A percentile compares a stretch with the other conserved stretches of the same genome.
phyloP scores from a whole-genome alignment of 305 asterid species.

The Nicotiana rustica region DNA sequence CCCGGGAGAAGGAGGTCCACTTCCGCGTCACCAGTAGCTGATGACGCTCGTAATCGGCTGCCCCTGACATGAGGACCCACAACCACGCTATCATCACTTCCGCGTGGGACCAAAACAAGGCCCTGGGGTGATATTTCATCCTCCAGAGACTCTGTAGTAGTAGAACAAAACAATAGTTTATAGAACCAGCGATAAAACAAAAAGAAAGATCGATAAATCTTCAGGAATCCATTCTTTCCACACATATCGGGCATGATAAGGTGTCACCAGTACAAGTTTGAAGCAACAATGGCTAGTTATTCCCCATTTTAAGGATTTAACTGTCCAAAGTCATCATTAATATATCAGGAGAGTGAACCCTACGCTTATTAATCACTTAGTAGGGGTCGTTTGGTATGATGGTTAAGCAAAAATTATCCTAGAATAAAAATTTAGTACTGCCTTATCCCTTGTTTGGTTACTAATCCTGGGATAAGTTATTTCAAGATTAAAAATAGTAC shows the following conservation, averaged over 20 bases:
- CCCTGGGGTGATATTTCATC: slow-evolving; percentile 93
- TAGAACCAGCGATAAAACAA: neutral
- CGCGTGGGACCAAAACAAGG: slow-evolving; percentile 92
- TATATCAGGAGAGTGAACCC: neutral
- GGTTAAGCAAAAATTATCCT: too few relatives aligned
- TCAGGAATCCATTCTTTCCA: neutral
- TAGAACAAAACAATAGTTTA: slow-evolving; percentile 36
- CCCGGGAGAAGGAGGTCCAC: slow-evolving; percentile 99
- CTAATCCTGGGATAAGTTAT: too few relatives aligned
- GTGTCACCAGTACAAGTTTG: neutral
- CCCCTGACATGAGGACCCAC: slow-evolving; percentile 95
- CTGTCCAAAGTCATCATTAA: neutral
- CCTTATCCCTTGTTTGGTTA: too few relatives aligned
- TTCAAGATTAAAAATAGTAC: too few relatives aligned
- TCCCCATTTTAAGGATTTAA: neutral
- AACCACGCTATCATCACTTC: slow-evolving; percentile 67
- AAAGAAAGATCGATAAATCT: neutral
- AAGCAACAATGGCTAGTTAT: neutral
- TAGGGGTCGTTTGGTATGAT: neutral
- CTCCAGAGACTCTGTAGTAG: slow-evolving; percentile 73
- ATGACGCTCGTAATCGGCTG: slow-evolving; percentile 81
- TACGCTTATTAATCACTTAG: neutral
- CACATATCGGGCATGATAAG: neutral
- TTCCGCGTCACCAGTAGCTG: slow-evolving; percentile 90
- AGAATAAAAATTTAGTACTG: too few relatives aligned